Base-by-base conservation (phyloP, 257 asterid genomes). In the Voacanga thouarsii region DNA sequence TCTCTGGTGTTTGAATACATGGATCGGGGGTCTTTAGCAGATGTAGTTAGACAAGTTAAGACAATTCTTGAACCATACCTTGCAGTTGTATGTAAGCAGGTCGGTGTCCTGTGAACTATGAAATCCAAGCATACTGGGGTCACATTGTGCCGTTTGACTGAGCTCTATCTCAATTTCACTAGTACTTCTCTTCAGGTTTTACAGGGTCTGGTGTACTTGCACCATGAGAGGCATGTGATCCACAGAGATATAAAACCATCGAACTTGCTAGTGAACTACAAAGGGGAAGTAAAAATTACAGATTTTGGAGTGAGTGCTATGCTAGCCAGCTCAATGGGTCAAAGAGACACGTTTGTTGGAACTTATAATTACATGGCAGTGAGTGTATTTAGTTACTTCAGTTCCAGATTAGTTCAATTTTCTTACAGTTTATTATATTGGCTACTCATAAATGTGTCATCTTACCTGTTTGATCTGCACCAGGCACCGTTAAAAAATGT, bases 361-460 rank as follows among this genome's bases (percentile, higher is more conserved):
- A 96, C 99, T 21, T 96, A 89, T 82, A 93, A 93, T 83, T 96
- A 96, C 88, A 96, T 96, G 99, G 97, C 99, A n/a, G 99, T 89
- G 72, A 79, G 94, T 89, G 70, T 11, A 39, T 70, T 68, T 45
- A 30, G 59, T 53, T 75, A 30, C 60, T 80, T 74, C n/a, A 57
- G 14, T 44, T 63, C 24, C 28, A 57, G 26, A 75, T 57, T 37
- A 33, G 53, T 44, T 45, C 47, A 26, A 45, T 65, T 39, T 59
- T 55, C 67, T 53, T 19, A 44, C 53, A 23, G 30, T 23, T 33
- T 12, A 65, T 51, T 21, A 6, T 8, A 23, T 3, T 65, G 55
- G 24, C 30, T 10, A n/a, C 30, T 21, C 64, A 57, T 47, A 21
- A 16, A 8, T 37, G 23, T n/a, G 6, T 49, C 64, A 73, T 60